phyloP scores from a whole-genome alignment of 441 rosid genomes.

The Adansonia madagascariensis region DNA sequence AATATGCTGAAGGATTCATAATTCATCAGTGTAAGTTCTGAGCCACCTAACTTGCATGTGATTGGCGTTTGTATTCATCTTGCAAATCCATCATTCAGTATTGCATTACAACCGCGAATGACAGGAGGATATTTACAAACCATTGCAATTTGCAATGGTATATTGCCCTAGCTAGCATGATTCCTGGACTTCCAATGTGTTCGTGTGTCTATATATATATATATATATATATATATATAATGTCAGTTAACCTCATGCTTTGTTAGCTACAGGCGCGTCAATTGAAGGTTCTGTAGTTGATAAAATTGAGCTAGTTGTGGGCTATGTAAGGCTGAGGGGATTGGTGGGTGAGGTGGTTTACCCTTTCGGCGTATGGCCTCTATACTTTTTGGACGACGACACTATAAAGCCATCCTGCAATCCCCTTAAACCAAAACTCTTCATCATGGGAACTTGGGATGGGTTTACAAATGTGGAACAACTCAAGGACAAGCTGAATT shows the following conservation, averaged over 20 bases:
- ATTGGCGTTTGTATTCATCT: not conserved
- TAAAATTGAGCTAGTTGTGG: conserved; percentile 73
- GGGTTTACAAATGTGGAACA: conserved; percentile 87
- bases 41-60: not conserved
- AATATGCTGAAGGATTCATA: not conserved
- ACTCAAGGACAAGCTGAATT: conserved; percentile 73
- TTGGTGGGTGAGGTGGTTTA: conserved; percentile 26
- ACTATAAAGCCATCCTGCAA: conserved; percentile 71
- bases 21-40: not conserved
- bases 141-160: not conserved
- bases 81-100: not conserved
- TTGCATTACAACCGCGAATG: not conserved
- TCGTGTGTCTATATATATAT: too few species aligned
- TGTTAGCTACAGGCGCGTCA: conserved; percentile 67
- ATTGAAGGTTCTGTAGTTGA: conserved; percentile 93
- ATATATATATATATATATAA: too few species aligned
- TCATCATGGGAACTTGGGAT: conserved; percentile 87
- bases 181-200: too few species aligned
- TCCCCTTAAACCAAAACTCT: conserved; percentile 76
- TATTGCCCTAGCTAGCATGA: not conserved
- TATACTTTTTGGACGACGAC: conserved; percentile 72
- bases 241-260: not conserved
- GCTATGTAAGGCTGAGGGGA: conserved; percentile 74
- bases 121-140: not conserved
- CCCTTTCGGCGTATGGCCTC: conserved; percentile 86